Base-by-base conservation (phyloP, 129 eudicot species). In the Glebionis coronaria region DNA sequence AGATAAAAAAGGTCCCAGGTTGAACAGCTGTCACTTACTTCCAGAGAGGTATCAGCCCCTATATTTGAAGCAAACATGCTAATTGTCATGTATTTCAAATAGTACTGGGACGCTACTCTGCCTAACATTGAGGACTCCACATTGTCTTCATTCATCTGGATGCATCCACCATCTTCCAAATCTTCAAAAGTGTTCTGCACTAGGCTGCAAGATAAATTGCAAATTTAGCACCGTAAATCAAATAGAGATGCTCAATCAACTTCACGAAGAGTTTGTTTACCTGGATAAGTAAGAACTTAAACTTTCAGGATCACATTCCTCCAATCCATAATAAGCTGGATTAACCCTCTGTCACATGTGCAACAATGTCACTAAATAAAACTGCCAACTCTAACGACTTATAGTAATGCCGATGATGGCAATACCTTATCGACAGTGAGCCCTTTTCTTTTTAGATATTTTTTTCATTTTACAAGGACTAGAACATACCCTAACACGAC, bases 251-350 rank as follows among this genome's bases (percentile, higher is more conserved):
- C 40, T 59, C 27, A 10, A 28, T 72, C 44, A 55, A 47, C 58
- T 38, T 60, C 21, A n/a, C 23, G 54, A 25, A 60, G 46, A 61
- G 27, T 62, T 42, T 70, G 29, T 28, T 79, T 79, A 92, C 98
- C 98, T 88, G 52, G 98, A 92, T 80, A 92, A 69, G 79, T 83
- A 92, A 63, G 98, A 80, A 81, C 83, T 92, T 44, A 92, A 12
- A 69, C 77, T 86, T 68, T 80, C 98, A 45, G 96, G 91, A 65
- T 86, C 91, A 67, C 80, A 80, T 28, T 81, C 87, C 65, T 88
- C 96, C 76, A 92, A 79, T 71, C 98, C 98, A 76, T 92, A 92
- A 69, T 92, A 92, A 66, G 96, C 91, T 38, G 98, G 98, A 74
- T 92, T 92, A 71, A 92, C 80, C 76, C 69, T 87, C 98, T 92